Evolutionary conservation across 352 stramenopile species (phyloP), one percentile per base, ranked within the genome.

Genomic region (Labyrinthula sp.): DNA sequence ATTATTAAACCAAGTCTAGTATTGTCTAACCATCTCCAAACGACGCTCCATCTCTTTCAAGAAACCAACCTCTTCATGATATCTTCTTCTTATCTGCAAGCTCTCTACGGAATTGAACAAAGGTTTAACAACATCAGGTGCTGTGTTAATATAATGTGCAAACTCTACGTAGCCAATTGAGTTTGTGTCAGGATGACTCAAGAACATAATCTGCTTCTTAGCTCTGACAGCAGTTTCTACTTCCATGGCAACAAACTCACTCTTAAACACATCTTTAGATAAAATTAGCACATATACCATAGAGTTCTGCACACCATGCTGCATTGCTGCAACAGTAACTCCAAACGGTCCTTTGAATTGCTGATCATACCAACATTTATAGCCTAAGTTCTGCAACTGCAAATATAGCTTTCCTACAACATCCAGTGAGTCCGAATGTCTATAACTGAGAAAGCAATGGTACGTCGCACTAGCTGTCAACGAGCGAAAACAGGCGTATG

Each of bases 281-380:
- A 52, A 35, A 25, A 52, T 45, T 1, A 52, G 35, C 14, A 52
- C 22, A 26, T 39, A 52, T 18, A 22, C 15, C 4, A 35, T 34
- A 15, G 30, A 15, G 10, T 15, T 1, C 38, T 12, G n/a, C 18
- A 52, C 33, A 14, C 43, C 43, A n/a, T 43, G 20, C n/a, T 50
- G 20, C 43, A 52, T 52, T 15, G 34, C 12, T 3, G 33, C 20
- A 24, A 45, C 43, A 28, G 43, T 52, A 28, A 43, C 21, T n/a
- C n/a, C n/a, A n/a, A n/a, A n/a, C n/a, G n/a, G n/a, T n/a, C n/a
- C n/a, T n/a, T n/a, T n/a, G n/a, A n/a, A n/a, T n/a, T n/a, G n/a
- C 34, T 52, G 37, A 50, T 52, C 43, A 14, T 36, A 52, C 43
- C 43, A 52, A 10, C 28, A 30, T 9, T 29, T 12, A 10, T 45